Base-by-base conservation (phyloP, 2,329 filamentous ascomycete species). In the Hypoxylon sp. region DNA sequence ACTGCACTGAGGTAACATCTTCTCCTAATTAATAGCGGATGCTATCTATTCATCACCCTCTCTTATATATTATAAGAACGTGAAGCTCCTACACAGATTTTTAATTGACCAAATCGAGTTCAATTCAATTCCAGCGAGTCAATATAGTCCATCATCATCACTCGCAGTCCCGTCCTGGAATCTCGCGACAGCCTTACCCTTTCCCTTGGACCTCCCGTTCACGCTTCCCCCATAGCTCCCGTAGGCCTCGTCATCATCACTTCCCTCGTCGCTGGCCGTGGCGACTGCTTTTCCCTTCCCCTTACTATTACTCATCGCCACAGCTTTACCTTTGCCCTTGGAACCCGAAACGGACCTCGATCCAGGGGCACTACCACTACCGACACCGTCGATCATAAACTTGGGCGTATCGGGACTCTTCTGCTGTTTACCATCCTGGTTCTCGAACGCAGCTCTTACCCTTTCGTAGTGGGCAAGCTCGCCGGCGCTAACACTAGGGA, bases 401-500 rank as follows among this genome's bases (percentile, higher is more conserved):
- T 59, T 57, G 48, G 55, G 70, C 51, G 64, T 70, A 29, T 67
- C 71, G 41, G 68, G 65, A 63, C 64, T 61, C 48, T 69, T 69
- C 52, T 53, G 64, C 32, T 47, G 78, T 74, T 78, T 81, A 78
- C 78, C 84, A 74, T 81, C 79, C 23, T 81, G 81, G 4, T 78
- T 80, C 75, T 99, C 96, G 75, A 99, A 99, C 16, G 88, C 87
- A 16, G 86, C 88, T 39, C 96, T 85, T 5, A 99, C 95, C 0
- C 87, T 83, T 75, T 97, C 92, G 73, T 98, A 99, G 76, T 99
- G 96, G 50, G 91, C 87, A 41, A 99, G 82, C 81, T 99, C 96
- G 67, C 97, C 95, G 9, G 91, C 90, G 74, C 93, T 97, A 54
- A 99, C 96, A 80, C 91, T 94, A 14, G 94, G 94, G n/a, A 98